Percentiles rank a stretch among this genome's conserved stretches.
Conservation (phyloP, 805 yeast species). For the Grigorovia yakushimaensis region DNA sequence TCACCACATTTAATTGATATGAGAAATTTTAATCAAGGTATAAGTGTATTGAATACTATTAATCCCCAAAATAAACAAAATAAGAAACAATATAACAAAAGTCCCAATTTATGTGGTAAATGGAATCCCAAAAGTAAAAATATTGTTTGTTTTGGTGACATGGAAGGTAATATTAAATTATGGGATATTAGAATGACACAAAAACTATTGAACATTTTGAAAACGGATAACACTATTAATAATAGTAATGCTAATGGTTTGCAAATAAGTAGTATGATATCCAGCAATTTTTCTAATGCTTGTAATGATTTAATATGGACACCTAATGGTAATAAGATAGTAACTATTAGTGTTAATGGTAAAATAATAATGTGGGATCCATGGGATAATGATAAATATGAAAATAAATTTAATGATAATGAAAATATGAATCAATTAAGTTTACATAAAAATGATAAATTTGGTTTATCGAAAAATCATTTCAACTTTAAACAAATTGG, state of each 20-base stretch:
- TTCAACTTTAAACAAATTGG: conserved; percentile 12
- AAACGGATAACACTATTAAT: neutral
- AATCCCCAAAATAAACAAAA: conserved; percentile 19
- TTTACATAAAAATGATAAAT: neutral
- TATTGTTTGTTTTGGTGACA: conserved; percentile 68
- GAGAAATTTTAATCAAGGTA: conserved; percentile 63
- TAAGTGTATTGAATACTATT: conserved; percentile 46
- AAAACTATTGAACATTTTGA: conserved; percentile 18
- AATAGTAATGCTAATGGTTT: neutral
- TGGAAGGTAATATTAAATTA: conserved; percentile 66
- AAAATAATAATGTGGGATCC: conserved; percentile 62
- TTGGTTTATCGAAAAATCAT: neutral
- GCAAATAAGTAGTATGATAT: neutral
- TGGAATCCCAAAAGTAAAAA: conserved; percentile 65
- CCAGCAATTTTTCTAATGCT: conserved; percentile 19
- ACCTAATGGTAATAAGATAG: conserved; percentile 49
- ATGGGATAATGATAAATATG: conserved; percentile 7
- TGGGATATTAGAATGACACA: conserved; percentile 66
- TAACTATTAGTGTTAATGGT: conserved; percentile 73
- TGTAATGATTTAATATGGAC: conserved; percentile 78
- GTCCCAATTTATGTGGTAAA: conserved; percentile 35
- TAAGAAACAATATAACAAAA: conserved; percentile 4
- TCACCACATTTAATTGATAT: conserved; percentile 63
- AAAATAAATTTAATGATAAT: conserved; percentile 1
- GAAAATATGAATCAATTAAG: conserved; percentile 1